Conservation (phyloP, 192 early-diverging fungal species). For the Mortierella antarctica region DNA sequence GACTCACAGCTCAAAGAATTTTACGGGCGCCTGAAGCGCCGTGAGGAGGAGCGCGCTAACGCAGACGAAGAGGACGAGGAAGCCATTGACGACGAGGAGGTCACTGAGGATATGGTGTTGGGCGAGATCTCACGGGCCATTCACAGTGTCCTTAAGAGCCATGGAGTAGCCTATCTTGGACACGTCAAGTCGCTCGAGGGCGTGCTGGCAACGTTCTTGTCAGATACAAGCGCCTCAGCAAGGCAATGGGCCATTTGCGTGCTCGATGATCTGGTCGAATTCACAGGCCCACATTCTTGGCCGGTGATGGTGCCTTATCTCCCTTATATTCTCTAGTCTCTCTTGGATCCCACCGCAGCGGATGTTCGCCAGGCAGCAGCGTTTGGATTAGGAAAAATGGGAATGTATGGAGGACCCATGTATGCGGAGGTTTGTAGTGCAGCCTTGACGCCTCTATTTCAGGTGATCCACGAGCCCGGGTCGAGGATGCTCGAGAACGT, state of each 20-base stretch:
- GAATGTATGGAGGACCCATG: constrained; percentile 84
- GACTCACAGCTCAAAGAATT: constrained; percentile 78
- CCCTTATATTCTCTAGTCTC: constrained; percentile 61
- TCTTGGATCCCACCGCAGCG: constrained; percentile 56
- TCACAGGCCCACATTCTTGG: constrained; percentile 78
- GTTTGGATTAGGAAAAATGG: constrained; percentile 92
- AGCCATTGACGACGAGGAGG: constrained; percentile 84
- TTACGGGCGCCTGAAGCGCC: constrained; percentile 72
- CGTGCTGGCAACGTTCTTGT: constrained; percentile 68
- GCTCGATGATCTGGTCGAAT: constrained; percentile 93
- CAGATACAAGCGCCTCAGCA: constrained; percentile 66
- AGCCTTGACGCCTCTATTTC: constrained; percentile 82
- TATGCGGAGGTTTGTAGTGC: constrained; percentile 78
- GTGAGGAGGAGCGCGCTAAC: constrained; percentile 72
- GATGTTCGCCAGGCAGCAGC: constrained; percentile 94
- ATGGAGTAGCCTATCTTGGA: constrained; percentile 77
- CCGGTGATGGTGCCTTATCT: constrained; percentile 78
- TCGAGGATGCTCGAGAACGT: constrained; percentile 79
- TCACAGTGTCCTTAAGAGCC: constrained; percentile 80
- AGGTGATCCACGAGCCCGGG: constrained; percentile 69
- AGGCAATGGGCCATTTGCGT: constrained; percentile 95
- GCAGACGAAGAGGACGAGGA: constrained; percentile 91
- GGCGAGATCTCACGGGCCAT: constrained; percentile 84
- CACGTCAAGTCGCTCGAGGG: constrained; percentile 86
- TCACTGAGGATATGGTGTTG: constrained; percentile 79